phyloP scores from a whole-genome alignment of 305 asterid species.

The Fraxinus greggii region DNA sequence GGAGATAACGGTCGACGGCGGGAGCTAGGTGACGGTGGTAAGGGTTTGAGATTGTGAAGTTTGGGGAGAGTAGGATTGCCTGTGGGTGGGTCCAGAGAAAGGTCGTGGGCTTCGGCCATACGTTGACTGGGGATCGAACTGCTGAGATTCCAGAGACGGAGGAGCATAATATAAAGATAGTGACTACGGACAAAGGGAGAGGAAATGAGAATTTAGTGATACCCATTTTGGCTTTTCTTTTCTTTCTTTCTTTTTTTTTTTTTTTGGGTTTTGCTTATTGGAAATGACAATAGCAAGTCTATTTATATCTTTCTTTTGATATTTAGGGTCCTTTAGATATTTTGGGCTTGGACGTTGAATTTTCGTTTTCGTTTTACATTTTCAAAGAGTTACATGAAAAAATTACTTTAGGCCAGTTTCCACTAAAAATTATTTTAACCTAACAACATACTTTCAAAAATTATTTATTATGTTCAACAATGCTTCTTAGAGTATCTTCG shows the following conservation, averaged over 20 bases:
- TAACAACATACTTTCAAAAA: no score
- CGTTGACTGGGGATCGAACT: conserved; percentile 53
- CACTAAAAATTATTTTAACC: no score
- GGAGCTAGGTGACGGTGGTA: conserved; percentile 46
- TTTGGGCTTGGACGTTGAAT: no score
- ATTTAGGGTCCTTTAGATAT: no score
- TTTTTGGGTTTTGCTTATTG: background rate
- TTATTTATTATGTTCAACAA: background rate
- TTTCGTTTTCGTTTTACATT: no score
- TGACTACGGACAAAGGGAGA: conserved; percentile 11
- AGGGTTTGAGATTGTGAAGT: conserved; percentile 50
- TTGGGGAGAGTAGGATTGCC: conserved; percentile 48
- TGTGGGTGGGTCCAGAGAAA: conserved; percentile 64
- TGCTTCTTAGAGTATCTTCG: no score
- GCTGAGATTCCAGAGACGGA: conserved; percentile 43
- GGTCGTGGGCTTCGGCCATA: conserved; percentile 86
- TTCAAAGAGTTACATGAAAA: no score
- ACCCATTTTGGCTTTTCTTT: conserved; percentile 24
- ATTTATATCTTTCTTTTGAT: background rate
- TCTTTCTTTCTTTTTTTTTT: no score
- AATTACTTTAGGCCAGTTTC: no score
- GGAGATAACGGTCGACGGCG: conserved; percentile 60
- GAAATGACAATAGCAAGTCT: background rate
- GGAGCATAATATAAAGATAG: background rate
- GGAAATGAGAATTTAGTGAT: conserved; percentile 3